phyloP scores from a whole-genome alignment of 2,329 filamentous ascomycete species.

The Pseudogymnoascus sp. region DNA sequence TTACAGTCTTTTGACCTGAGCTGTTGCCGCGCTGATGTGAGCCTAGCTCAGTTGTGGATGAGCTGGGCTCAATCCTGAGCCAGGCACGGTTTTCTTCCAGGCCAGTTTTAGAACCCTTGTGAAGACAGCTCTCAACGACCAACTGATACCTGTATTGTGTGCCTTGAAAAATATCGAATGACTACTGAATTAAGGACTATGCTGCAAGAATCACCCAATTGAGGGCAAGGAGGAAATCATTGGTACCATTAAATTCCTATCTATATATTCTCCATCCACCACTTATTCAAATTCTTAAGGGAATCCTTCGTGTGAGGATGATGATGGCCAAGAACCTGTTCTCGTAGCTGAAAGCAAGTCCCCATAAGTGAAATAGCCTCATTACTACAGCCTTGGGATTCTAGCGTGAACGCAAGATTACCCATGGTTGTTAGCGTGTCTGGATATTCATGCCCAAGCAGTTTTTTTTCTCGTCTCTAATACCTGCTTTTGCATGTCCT shows the following conservation, averaged over 20 bases:
- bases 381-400: neutral
- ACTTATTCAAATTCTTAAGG: neutral
- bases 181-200: neutral
- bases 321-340: neutral
- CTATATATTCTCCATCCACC: neutral
- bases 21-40: neutral
- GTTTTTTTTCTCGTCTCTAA: too few relatives aligned
- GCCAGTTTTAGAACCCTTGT: neutral
- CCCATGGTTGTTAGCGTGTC: neutral
- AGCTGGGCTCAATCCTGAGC: neutral
- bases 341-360: neutral
- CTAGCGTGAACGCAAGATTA: neutral
- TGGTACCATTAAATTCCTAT: conserved; percentile 5
- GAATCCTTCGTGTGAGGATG: neutral
- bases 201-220: neutral
- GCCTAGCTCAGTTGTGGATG: neutral
- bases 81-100: neutral
- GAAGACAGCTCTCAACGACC: neutral
- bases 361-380: conserved; percentile 1
- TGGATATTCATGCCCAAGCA: conserved; percentile 10
- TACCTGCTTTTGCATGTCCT: too few relatives aligned
- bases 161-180: neutral
- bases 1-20: too few relatives aligned
- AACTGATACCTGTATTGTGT: neutral
- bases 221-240: neutral